Evolutionary conservation across 164 flowering plant species (phyloP).

Genomic region (Umbilicus rupestris): DNA sequence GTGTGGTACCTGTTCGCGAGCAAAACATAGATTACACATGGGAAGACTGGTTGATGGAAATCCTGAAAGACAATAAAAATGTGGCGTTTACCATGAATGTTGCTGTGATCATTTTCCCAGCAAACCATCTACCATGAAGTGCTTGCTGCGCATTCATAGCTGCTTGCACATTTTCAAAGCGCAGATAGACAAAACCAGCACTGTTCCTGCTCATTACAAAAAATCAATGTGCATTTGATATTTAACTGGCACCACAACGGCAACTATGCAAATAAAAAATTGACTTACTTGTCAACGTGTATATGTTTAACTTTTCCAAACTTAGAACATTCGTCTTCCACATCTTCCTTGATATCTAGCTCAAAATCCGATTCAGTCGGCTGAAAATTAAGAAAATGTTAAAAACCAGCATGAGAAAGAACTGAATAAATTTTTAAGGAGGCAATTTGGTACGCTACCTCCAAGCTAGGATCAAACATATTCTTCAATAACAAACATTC

Average conservation of each 20-base stretch:
- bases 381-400: constrained; percentile 4
- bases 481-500: constrained; percentile 77
- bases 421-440: neutral
- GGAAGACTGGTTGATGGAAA: neutral
- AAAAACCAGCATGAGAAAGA: neutral
- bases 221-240: neutral
- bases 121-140: constrained; percentile 95
- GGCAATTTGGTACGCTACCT: constrained; percentile 36
- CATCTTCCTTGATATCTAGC: constrained; percentile 86
- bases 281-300: constrained; percentile 71
- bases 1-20: constrained; percentile 40
- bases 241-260: neutral
- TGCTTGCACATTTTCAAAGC: constrained; percentile 53
- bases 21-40: neutral
- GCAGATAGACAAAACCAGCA: constrained; percentile 72
- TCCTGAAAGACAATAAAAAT: neutral
- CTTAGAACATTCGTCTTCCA: constrained; percentile 68
- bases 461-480: constrained; percentile 82
- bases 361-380: constrained; percentile 89
- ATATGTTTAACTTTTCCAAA: constrained; percentile 65
- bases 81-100: constrained; percentile 54
- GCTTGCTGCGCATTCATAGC: constrained; percentile 63
- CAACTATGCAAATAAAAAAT: no score
- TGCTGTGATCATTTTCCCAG: constrained; percentile 94
- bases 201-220: constrained; percentile 55